Evolutionary conservation across 2,329 filamentous ascomycete genomes (phyloP).

Genomic region (Fusarium protoensiforme): DNA sequence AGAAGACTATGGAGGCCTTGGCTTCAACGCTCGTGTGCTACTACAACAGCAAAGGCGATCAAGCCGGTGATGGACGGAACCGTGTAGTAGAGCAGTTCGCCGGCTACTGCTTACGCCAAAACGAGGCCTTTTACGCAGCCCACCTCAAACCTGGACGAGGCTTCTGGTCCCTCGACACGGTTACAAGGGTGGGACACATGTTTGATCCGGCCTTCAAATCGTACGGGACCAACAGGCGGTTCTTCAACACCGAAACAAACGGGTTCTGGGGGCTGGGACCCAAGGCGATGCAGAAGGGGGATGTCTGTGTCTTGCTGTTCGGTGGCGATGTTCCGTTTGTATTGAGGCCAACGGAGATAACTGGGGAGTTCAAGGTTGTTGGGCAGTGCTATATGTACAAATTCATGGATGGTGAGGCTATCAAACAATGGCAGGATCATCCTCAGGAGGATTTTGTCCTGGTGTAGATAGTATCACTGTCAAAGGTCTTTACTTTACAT

Average conservation of each 20-base stretch:
- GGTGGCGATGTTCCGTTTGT: slow-evolving; percentile 12
- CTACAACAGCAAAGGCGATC: neutral
- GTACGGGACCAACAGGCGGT: neutral
- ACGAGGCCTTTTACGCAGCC: neutral
- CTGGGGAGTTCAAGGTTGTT: slow-evolving; percentile 7
- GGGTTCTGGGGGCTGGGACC: slow-evolving; percentile 6
- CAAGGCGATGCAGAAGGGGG: neutral
- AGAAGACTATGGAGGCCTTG: neutral
- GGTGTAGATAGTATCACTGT: neutral
- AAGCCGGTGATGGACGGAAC: neutral
- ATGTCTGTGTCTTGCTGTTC: slow-evolving; percentile 1
- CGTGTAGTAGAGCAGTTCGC: slow-evolving; percentile 7
- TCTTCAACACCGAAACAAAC: neutral
- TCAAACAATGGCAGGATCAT: neutral
- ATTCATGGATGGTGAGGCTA: slow-evolving; percentile 9
- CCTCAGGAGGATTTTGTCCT: neutral
- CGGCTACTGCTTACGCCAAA: slow-evolving; percentile 1
- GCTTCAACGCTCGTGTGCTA: slow-evolving; percentile 1
- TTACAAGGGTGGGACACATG: neutral
- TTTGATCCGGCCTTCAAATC: slow-evolving; percentile 6
- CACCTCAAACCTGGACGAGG: neutral
- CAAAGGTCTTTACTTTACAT: neutral
- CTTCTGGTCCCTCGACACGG: neutral
- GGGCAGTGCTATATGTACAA: slow-evolving; percentile 15
- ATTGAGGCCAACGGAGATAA: neutral